phyloP scores from a whole-genome alignment of 2,329 filamentous ascomycete species.

The Phyllosticta citribraziliensis region DNA sequence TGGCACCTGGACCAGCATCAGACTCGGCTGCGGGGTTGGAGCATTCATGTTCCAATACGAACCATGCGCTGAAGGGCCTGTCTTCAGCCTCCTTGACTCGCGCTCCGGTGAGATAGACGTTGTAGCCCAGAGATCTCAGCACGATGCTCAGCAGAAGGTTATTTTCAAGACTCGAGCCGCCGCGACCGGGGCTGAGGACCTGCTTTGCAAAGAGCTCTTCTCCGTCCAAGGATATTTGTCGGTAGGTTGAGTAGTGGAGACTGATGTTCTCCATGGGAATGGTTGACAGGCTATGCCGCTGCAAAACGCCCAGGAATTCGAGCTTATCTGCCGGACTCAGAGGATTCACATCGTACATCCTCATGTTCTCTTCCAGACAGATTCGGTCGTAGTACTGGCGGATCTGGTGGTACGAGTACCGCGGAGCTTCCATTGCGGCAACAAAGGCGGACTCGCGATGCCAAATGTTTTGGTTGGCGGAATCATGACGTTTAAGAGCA shows the following conservation, averaged over 20 bases:
- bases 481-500: constrained; percentile 3
- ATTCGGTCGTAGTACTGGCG: constrained; percentile 27
- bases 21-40: constrained; percentile 11
- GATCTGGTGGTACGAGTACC: constrained; percentile 21
- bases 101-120: constrained; percentile 30
- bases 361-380: constrained; percentile 18
- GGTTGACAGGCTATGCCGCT: constrained; percentile 33
- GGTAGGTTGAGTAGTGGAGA: constrained; percentile 37
- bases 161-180: constrained; percentile 55
- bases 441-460: background rate
- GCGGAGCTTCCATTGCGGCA: background rate
- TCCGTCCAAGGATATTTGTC: constrained; percentile 38
- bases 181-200: constrained; percentile 36
- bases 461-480: background rate
- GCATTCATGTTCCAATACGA: constrained; percentile 3
- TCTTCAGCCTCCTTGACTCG: constrained; percentile 24
- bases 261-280: constrained; percentile 50
- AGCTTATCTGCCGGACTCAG: constrained; percentile 18
- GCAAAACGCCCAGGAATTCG: constrained; percentile 21
- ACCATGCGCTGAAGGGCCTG: constrained; percentile 20
- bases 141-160: constrained; percentile 44
- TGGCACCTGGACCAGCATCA: constrained; percentile 26
- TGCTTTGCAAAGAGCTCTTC: constrained; percentile 45
- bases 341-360: constrained; percentile 17
- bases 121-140: constrained; percentile 43